These are phyloP conservation scores for Chrysoporthe puriensis DNA, from an alignment of 2,329 filamentous ascomycete species.

Conservation along the genomic window DNA sequence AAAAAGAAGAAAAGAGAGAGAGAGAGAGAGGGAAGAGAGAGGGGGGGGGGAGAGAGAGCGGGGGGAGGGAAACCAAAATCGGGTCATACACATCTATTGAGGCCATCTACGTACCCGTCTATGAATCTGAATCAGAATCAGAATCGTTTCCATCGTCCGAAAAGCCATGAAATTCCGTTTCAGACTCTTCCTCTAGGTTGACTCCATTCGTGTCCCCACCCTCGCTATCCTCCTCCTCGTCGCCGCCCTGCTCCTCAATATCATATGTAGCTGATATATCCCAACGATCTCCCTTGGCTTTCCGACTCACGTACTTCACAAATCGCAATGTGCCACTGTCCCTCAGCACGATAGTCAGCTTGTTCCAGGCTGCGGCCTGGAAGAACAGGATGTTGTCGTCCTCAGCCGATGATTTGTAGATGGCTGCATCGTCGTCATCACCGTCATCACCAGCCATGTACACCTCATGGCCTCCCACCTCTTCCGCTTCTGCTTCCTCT, in stretches of 20 bases:
- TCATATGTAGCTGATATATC: constrained; percentile 82
- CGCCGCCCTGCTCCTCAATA: constrained; percentile 62
- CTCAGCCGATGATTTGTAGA: constrained; percentile 80
- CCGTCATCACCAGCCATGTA: constrained; percentile 92
- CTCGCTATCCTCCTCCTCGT: constrained; percentile 40
- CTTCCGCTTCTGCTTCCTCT: constrained; percentile 43
- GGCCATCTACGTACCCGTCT: background rate
- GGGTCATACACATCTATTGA: background rate
- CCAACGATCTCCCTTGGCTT: constrained; percentile 87
- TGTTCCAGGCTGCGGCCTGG: constrained; percentile 78
- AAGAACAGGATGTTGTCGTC: constrained; percentile 72
- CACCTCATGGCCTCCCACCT: constrained; percentile 79
- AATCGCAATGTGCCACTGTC: constrained; percentile 88
- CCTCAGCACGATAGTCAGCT: constrained; percentile 84
- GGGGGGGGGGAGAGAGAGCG: too few relatives aligned
- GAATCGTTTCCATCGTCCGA: constrained; percentile 45
- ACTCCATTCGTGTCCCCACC: constrained; percentile 31
- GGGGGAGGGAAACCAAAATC: too few relatives aligned
- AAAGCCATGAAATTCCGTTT: constrained; percentile 64
- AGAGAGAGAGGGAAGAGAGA: too few relatives aligned
- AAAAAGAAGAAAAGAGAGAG: too few relatives aligned
- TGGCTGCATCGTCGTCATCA: constrained; percentile 69
- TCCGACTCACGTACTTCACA: constrained; percentile 90
- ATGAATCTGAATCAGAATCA: constrained; percentile 38
- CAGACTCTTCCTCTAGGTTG: constrained; percentile 48